These are phyloP conservation scores for Pseudopyrenochaeta lycopersici DNA, from an alignment of 2,329 filamentous ascomycete species.

Conservation along the genomic window DNA sequence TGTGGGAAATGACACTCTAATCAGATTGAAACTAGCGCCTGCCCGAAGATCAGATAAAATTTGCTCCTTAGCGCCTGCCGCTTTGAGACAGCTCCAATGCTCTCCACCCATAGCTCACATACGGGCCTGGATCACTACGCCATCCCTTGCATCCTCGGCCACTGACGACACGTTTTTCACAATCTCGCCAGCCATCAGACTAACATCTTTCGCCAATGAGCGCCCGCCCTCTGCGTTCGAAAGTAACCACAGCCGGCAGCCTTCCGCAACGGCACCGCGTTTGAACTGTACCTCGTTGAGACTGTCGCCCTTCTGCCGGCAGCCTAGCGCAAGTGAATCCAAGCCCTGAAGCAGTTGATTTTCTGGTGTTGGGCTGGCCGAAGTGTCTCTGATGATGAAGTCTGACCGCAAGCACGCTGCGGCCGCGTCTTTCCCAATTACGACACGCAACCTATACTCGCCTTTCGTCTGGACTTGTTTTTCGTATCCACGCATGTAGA, in stretches of 20 bases:
- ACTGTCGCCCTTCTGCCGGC: conserved; percentile 46
- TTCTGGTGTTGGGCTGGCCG: conserved; percentile 20
- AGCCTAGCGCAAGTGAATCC: conserved; percentile 45
- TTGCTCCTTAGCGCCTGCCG: conserved; percentile 17
- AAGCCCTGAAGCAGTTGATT: conserved; percentile 38
- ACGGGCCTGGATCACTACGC: conserved; percentile 40
- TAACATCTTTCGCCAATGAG: conserved; percentile 47
- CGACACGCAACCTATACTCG: conserved; percentile 36
- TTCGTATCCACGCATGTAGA: conserved; percentile 47
- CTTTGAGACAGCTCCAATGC: neutral
- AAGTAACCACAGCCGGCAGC: conserved; percentile 45
- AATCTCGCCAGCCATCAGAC: conserved; percentile 44
- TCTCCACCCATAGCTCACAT: conserved; percentile 25
- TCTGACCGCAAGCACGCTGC: conserved; percentile 34
- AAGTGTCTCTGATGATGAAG: conserved; percentile 43
- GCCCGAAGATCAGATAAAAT: conserved; percentile 42
- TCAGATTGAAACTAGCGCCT: conserved; percentile 28
- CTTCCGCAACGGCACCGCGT: conserved; percentile 38
- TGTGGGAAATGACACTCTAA: conserved; percentile 15
- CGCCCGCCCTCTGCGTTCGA: conserved; percentile 43
- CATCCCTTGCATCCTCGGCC: conserved; percentile 20
- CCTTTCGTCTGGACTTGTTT: conserved; percentile 47
- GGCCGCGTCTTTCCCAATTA: conserved; percentile 35
- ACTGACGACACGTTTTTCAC: conserved; percentile 32
- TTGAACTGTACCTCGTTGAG: conserved; percentile 51